Base-by-base conservation (phyloP, 768 basidiomycete species). In the Rhodotorula graminis region DNA sequence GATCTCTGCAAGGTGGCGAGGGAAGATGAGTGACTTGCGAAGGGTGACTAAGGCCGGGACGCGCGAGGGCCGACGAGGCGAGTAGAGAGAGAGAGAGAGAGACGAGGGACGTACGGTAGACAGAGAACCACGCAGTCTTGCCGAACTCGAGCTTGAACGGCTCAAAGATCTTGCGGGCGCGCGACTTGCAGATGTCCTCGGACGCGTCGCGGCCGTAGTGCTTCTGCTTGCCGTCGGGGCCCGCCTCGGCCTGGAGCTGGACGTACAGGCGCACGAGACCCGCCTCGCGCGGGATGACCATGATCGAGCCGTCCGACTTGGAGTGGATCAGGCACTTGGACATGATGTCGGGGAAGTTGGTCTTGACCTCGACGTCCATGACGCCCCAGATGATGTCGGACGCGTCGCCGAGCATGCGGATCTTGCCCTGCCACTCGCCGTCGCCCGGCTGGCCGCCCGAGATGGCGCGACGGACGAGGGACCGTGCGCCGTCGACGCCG, bases 401-500 rank as follows among this genome's bases (percentile, higher is more conserved):
- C 68, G 90, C 88, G 79, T 92, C 90, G 19, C 91, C 91, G 70
- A 90, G 87, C 89, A 92, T 89, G 4, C 80, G 78, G 60, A 92
- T 89, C n/a, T 83, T 83, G 27, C 77, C 77, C 67, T 76, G 68
- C 71, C 69, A 77, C 59, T 78, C 78, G 47, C 78, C 78, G 56
- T 77, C 77, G 14, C 77, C 77, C 5, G 5, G 37, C 21, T 65
- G 25, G 27, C 77, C 77, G 7, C 77, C 78, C 42, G 77, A 70
- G 21, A 90, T 82, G 0, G 81, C 69, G 73, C 89, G 90, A 46
- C 91, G 85, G 33, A 92, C 89, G 37, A 69, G 58, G 33, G 71
- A 72, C 33, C 62, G 74, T 86, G 89, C 90, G 5, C 80, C 80
- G 79, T 93, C 91, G 29, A 87, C 84, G 8, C 91, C 91, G 61